A percentile compares a stretch with the other conserved stretches of the same genome.
Conservation (phyloP, 441 rosid species). For the Aleurites moluccanus region DNA sequence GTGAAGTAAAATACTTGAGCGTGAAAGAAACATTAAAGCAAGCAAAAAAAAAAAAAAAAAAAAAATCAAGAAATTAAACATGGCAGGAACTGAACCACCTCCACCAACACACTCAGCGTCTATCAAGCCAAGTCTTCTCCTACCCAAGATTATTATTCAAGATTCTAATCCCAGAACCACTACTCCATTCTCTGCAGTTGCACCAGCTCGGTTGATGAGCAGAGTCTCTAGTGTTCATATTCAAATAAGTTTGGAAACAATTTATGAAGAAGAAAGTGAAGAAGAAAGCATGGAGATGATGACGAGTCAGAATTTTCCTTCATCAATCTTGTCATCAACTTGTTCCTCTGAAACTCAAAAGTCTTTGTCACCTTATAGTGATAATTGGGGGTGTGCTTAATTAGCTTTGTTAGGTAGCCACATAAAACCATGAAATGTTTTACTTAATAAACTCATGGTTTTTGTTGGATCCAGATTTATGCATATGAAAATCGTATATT, state of each 20-base stretch:
- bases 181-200: constrained; percentile 39
- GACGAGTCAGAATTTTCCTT: background rate
- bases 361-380: constrained; percentile 7
- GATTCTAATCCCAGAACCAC: background rate
- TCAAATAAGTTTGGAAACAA: constrained; percentile 34
- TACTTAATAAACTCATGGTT: background rate
- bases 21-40: too few relatives aligned
- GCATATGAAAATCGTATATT: too few relatives aligned
- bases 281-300: constrained; percentile 23
- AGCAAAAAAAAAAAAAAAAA: too few relatives aligned
- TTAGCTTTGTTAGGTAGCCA: background rate
- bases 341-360: constrained; percentile 29
- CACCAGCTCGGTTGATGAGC: constrained; percentile 22
- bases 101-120: background rate
- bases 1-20: background rate
- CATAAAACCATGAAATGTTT: background rate
- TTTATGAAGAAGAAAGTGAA: constrained; percentile 40
- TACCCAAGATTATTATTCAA: background rate
- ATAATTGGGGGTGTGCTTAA: constrained; percentile 22
- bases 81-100: background rate
- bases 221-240: constrained; percentile 16
- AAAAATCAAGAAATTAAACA: background rate
- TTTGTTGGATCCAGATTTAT: background rate
- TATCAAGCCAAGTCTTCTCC: constrained; percentile 1
- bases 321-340: constrained; percentile 6